A percentile compares a stretch with the other conserved stretches of the same genome.
Conservation (phyloP, 257 asterid species). For the Nemophila menziesii region DNA sequence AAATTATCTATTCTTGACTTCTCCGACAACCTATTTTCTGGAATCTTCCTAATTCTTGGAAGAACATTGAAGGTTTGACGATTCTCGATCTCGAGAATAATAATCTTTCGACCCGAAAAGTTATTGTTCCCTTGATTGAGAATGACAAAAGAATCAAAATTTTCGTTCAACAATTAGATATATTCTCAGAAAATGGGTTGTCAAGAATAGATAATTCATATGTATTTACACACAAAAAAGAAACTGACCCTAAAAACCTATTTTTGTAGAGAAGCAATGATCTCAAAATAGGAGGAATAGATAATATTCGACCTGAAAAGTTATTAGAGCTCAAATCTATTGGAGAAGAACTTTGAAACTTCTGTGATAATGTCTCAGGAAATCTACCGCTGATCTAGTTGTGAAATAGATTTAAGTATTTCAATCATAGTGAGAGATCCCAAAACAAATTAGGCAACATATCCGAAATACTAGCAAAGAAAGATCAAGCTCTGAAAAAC, state of each 20-base stretch:
- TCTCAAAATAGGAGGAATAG: neutral
- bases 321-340: constrained; percentile 21
- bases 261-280: constrained; percentile 15
- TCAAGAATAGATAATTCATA: neutral
- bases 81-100: no score
- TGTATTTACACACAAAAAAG: constrained; percentile 11
- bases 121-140: constrained; percentile 8
- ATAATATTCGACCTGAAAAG: neutral
- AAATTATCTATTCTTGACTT: no score
- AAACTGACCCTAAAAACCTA: constrained; percentile 20
- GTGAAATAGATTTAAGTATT: neutral
- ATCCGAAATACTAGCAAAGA: neutral
- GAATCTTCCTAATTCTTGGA: no score
- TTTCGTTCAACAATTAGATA: constrained; percentile 21
- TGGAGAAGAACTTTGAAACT: neutral
- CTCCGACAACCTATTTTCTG: no score
- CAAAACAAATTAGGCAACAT: constrained; percentile 25
- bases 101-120: constrained; percentile 11
- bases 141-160: neutral
- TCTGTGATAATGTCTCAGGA: neutral
- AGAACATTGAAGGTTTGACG: no score
- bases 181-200: constrained; percentile 15
- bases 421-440: constrained; percentile 14
- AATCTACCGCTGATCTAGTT: neutral
- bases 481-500: neutral